phyloP scores from a whole-genome alignment of 495 filamentous ascomycete genomes.

The Aspergillus olivimuriae region DNA sequence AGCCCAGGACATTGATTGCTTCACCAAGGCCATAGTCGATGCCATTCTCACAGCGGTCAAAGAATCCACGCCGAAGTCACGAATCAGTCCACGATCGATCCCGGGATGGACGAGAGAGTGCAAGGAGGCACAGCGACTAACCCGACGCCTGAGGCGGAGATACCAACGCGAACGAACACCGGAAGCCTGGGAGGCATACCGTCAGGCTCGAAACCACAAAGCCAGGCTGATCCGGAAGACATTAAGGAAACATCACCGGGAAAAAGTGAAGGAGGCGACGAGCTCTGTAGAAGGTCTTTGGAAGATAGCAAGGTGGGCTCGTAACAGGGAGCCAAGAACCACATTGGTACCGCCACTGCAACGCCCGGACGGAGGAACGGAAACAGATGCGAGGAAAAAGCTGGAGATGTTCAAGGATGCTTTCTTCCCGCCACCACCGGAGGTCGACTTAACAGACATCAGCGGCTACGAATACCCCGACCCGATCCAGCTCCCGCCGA shows the following conservation, averaged over 20 bases:
- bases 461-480: slow-evolving; percentile 7
- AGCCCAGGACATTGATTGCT: not conserved
- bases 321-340: not conserved
- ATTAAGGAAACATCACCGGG: slow-evolving; percentile 1
- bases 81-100: not conserved
- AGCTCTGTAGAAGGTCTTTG: slow-evolving; percentile 1
- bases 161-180: not conserved
- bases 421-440: slow-evolving; percentile 20
- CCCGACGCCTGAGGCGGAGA: not conserved
- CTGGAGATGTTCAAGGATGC: not conserved
- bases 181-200: not conserved
- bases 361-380: not conserved
- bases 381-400: slow-evolving; percentile 4
- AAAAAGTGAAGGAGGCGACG: slow-evolving; percentile 2
- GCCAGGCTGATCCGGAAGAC: not conserved
- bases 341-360: slow-evolving; percentile 3
- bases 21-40: not conserved
- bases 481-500: slow-evolving; percentile 11
- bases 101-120: not conserved
- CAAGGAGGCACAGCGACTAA: not conserved
- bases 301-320: slow-evolving; percentile 3
- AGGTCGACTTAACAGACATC: slow-evolving; percentile 21
- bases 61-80: slow-evolving; percentile 1
- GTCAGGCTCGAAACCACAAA: not conserved
- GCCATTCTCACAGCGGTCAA: not conserved